These are phyloP conservation scores for Excoecaria cochinchinensis DNA, from an alignment of 345 rosid genomes.

Conservation along the genomic window DNA sequence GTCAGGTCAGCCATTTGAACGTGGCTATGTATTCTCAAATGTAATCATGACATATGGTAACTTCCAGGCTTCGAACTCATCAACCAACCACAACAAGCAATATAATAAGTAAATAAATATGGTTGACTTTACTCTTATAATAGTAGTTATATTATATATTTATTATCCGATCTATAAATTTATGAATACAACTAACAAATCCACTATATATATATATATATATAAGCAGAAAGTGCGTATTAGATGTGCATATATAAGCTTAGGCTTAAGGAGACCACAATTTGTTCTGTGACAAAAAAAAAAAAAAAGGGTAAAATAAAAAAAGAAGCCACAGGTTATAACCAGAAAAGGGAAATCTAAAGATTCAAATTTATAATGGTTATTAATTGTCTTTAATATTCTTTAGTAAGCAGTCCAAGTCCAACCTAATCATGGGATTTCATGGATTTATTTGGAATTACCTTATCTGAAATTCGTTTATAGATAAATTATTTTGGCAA, in stretches of 20 bases:
- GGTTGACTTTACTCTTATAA: not conserved
- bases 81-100: slow-evolving; percentile 7
- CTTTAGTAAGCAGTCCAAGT: not conserved
- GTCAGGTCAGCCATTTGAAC: not conserved
- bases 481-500: not conserved
- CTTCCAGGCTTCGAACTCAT: slow-evolving; percentile 17
- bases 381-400: too few species aligned
- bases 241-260: too few species aligned
- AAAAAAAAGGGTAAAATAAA: too few species aligned
- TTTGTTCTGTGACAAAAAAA: too few species aligned
- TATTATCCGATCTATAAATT: too few species aligned
- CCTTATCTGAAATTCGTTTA: not conserved
- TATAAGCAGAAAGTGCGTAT: too few species aligned
- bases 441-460: not conserved
- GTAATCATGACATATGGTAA: not conserved
- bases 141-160: not conserved
- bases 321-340: too few species aligned
- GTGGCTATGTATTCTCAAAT: not conserved
- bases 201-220: too few species aligned
- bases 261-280: too few species aligned
- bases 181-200: too few species aligned
- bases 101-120: not conserved
- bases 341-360: too few species aligned
- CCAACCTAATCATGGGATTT: not conserved
- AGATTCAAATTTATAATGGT: too few species aligned